Base-by-base conservation (phyloP, 2,329 filamentous ascomycete genomes). In the Penicillium aurantiogriseum region DNA sequence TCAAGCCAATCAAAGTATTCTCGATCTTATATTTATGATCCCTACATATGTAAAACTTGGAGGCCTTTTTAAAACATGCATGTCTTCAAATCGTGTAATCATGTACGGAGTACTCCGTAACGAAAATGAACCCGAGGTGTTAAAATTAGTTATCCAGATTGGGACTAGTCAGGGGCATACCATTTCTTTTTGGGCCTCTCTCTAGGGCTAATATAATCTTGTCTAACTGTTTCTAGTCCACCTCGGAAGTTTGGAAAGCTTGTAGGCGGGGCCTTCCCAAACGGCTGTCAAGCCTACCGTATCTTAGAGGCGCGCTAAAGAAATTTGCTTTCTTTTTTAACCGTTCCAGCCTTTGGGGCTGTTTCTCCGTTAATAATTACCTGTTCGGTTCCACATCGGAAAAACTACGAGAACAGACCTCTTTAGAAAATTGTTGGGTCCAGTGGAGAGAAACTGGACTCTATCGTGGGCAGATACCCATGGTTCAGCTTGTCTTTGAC, bases 241-340 rank as follows among this genome's bases (percentile, higher is more conserved):
- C 5, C 27, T 53, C 31, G 47, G 45, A 51, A 50, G 46, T 33
- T 42, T 23, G 17, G 38, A 56, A 63, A 66, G 59, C 60, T 62
- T 64, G 33, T 45, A 56, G 11, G 31, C 31, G 31, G 57, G 51
- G 29, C 21, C 11, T 44, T 45, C 36, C 47, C 50, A 55, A 66
- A 66, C 64, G 63, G 64, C 63, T 66, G 64, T 65, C 64, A 66
- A 54, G 39, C 53, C 54, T 56, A 47, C 23, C 8, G 27, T 5
- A 40, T 7, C 4, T 11, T 27, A 11, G 5, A 31, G 27, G 31
- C 13, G 29, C 44, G 44, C 43, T 40, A 50, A 35, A 38, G 43
- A 57, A 57, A 29, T 58, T 45, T 49, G 46, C 51, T 59, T 50
- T 43, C 52, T 43, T 33, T 44, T 45, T 38, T 8, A 27, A 23